Percentiles rank a stretch among this genome's conserved stretches.
Evolutionary conservation across 2,329 filamentous ascomycete species (phyloP).

Genomic region (Verticillium tricorpus): DNA sequence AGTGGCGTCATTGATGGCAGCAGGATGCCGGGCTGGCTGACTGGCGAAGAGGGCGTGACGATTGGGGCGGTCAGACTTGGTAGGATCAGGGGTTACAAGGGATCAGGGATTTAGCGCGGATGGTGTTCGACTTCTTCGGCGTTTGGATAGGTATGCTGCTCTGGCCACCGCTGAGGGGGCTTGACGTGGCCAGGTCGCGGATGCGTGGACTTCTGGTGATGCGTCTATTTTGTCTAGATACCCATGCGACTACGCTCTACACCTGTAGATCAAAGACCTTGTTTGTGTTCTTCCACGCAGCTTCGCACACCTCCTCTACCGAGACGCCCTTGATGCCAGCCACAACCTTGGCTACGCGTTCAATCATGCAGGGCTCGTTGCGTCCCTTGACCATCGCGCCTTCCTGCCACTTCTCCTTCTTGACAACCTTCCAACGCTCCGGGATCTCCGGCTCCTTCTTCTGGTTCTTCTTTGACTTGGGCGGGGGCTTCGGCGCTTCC

Average conservation of each 20-base stretch:
- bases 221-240: slow-evolving; percentile 14
- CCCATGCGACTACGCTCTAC: slow-evolving; percentile 20
- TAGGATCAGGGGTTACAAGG: slow-evolving; percentile 55
- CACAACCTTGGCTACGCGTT: slow-evolving; percentile 81
- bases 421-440: slow-evolving; percentile 74
- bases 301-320: slow-evolving; percentile 80
- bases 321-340: slow-evolving; percentile 77
- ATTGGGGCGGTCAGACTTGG: slow-evolving; percentile 65
- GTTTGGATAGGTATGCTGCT: neutral
- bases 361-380: slow-evolving; percentile 88
- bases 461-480: slow-evolving; percentile 42
- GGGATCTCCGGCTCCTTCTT: slow-evolving; percentile 64
- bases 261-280: slow-evolving; percentile 70
- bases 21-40: slow-evolving; percentile 86
- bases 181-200: neutral
- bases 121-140: neutral
- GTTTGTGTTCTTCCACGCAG: slow-evolving; percentile 77
- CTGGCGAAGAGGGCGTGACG: slow-evolving; percentile 78
- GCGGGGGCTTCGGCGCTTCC: slow-evolving; percentile 21
- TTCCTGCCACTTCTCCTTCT: slow-evolving; percentile 92
- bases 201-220: neutral
- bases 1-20: slow-evolving; percentile 69
- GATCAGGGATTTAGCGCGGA: slow-evolving; percentile 43
- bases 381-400: slow-evolving; percentile 90
- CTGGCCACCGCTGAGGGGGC: neutral